Conservation (phyloP, 1,139 yeast species). For the Suhomyces bokatorum region DNA sequence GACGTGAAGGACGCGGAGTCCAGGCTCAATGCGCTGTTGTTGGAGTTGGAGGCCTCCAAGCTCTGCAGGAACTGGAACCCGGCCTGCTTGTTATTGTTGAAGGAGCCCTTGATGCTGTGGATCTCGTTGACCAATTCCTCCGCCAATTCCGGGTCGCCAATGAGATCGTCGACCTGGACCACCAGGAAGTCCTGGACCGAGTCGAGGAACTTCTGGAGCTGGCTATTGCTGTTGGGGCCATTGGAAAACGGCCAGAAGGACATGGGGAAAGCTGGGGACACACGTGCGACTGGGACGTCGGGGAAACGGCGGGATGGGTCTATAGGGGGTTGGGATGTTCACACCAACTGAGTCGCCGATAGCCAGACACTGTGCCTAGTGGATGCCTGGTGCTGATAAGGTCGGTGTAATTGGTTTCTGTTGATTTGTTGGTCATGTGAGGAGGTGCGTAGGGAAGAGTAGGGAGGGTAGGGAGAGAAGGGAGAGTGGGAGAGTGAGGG, state of each 20-base stretch:
- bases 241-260: constrained; percentile 53
- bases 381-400: constrained; percentile 1
- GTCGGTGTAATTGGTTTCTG: neutral
- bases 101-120: constrained; percentile 41
- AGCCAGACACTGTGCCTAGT: neutral
- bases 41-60: constrained; percentile 1
- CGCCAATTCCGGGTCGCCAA: constrained; percentile 37
- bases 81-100: constrained; percentile 26
- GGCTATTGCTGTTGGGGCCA: constrained; percentile 40
- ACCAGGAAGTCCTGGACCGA: constrained; percentile 35
- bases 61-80: constrained; percentile 37
- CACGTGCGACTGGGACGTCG: neutral
- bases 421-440: constrained; percentile 6
- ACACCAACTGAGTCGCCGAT: neutral
- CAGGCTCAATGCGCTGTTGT: constrained; percentile 10
- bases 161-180: constrained; percentile 37
- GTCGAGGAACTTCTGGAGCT: constrained; percentile 46
- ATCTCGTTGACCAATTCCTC: constrained; percentile 45
- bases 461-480: neutral
- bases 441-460: neutral
- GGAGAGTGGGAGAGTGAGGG: neutral
- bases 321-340: neutral
- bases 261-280: constrained; percentile 23
- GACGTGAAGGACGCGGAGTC: constrained; percentile 44
- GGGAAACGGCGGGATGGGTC: neutral